Percentiles rank a stretch among this genome's conserved stretches.
Conservation (phyloP, 768 basidiomycete genomes). For the Termitomyces sp. region DNA sequence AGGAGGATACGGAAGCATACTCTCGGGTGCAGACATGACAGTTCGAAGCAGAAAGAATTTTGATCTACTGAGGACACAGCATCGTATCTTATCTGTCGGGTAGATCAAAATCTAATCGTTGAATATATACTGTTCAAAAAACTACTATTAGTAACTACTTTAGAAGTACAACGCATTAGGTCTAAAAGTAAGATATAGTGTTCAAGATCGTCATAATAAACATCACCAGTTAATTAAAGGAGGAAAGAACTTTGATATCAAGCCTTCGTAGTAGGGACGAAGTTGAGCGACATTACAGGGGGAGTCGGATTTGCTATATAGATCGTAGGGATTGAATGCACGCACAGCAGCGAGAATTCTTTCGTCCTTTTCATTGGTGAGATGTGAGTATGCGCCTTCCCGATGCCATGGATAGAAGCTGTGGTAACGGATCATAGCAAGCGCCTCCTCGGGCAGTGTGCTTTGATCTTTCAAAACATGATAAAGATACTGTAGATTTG, state of each 20-base stretch:
- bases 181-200: background rate
- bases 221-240: slow-evolving; percentile 72
- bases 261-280: slow-evolving; percentile 74
- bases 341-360: slow-evolving; percentile 66
- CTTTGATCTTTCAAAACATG: slow-evolving; percentile 80
- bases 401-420: slow-evolving; percentile 97
- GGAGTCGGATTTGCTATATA: slow-evolving; percentile 86
- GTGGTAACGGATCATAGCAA: slow-evolving; percentile 93
- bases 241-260: slow-evolving; percentile 88
- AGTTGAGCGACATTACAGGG: slow-evolving; percentile 57
- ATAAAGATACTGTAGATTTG: slow-evolving; percentile 62
- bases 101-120: background rate
- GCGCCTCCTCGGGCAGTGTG: slow-evolving; percentile 70
- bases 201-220: background rate
- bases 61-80: background rate
- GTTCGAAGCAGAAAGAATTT: background rate
- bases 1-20: slow-evolving; percentile 77
- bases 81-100: slow-evolving; percentile 8
- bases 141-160: background rate
- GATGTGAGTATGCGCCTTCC: slow-evolving; percentile 77
- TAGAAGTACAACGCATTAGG: background rate
- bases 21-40: slow-evolving; percentile 36
- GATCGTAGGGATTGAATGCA: slow-evolving; percentile 91
- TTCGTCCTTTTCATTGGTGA: slow-evolving; percentile 68
- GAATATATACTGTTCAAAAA: no score